Conservation (phyloP, 2,329 filamentous ascomycete species). For the Beauveria medogensis region DNA sequence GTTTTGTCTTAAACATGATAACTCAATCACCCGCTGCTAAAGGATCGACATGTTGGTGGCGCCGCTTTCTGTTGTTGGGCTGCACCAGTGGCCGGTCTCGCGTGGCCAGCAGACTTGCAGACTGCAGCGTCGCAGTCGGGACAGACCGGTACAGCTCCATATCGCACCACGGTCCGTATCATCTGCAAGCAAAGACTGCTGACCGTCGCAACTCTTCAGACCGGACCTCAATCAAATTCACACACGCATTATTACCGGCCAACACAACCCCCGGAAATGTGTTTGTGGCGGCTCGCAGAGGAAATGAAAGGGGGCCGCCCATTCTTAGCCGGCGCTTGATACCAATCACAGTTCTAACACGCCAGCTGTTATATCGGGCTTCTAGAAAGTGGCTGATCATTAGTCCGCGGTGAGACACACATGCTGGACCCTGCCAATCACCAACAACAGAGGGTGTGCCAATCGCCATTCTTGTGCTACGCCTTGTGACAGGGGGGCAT, state of each 20-base stretch:
- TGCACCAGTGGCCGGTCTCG: not conserved
- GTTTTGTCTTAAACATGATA: conserved; percentile 2
- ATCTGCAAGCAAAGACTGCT: not conserved
- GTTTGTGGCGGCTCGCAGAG: not conserved
- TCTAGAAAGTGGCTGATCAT: conserved; percentile 9
- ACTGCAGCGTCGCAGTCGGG: conserved; percentile 1
- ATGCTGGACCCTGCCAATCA: conserved; percentile 9
- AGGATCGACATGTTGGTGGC: conserved; percentile 4
- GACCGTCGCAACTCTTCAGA: not conserved
- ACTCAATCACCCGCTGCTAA: conserved; percentile 1
- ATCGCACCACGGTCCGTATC: not conserved
- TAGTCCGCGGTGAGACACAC: conserved; percentile 6
- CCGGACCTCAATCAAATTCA: not conserved
- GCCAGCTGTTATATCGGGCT: not conserved
- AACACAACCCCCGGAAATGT: not conserved
- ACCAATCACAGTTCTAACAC: not conserved
- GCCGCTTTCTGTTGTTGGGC: not conserved
- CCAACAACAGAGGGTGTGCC: conserved; percentile 1
- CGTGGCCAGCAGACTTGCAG: not conserved
- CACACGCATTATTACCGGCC: not conserved
- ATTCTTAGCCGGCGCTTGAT: not conserved
- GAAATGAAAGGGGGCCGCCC: conserved; percentile 8
- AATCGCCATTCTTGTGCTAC: not conserved
- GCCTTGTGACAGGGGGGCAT: conserved; percentile 1
- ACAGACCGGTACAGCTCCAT: not conserved